These are phyloP conservation scores for Quercus rubra DNA, from an alignment of 306 rosid genomes.

Conservation along the genomic window DNA sequence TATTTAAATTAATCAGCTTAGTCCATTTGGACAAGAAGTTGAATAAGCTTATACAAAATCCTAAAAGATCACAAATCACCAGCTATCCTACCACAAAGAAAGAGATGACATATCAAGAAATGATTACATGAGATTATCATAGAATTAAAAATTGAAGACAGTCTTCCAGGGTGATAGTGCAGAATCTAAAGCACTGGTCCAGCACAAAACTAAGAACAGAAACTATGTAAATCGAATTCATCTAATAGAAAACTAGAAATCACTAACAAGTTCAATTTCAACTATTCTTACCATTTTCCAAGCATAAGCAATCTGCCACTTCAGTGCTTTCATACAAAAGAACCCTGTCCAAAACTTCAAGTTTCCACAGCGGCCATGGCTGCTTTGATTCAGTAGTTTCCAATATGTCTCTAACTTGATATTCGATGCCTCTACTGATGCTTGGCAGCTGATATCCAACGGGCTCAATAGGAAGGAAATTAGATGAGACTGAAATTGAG, in stretches of 20 bases:
- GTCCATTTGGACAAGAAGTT: not conserved
- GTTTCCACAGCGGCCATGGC: conserved; percentile 62
- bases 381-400: conserved; percentile 40
- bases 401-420: conserved; percentile 41
- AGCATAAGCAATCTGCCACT: conserved; percentile 77
- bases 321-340: conserved; percentile 74
- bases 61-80: not conserved
- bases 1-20: not conserved
- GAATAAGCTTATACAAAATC: not conserved
- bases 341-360: conserved; percentile 86
- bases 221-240: not conserved
- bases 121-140: not conserved
- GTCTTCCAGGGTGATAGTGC: not conserved
- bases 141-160: not conserved
- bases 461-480: conserved; percentile 60
- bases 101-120: not conserved
- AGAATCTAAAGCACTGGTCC: not conserved
- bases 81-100: not conserved
- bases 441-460: conserved; percentile 53
- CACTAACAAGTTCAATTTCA: not conserved
- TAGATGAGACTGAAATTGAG: conserved; percentile 58
- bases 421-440: conserved; percentile 31
- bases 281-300: conserved; percentile 75
- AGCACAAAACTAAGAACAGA: not conserved
- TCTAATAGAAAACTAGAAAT: not conserved